Evolutionary conservation across 2,329 filamentous ascomycete species (phyloP).

Genomic region (Trichoderma atroviride): DNA sequence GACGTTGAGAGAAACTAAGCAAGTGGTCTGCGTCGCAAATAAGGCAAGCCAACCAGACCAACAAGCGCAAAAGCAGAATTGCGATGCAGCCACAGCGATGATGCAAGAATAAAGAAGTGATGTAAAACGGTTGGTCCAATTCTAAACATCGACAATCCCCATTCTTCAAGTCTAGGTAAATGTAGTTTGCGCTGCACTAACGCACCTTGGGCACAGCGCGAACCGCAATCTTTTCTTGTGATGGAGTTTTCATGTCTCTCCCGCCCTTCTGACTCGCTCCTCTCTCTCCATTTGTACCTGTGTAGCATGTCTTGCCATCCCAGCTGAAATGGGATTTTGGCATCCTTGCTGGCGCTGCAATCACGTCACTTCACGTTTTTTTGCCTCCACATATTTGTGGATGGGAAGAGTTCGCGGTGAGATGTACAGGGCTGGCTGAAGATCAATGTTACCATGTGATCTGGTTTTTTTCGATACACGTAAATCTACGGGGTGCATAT

Average conservation of each 20-base stretch:
- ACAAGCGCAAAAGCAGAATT: conserved; percentile 9
- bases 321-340: background rate
- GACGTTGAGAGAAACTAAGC: background rate
- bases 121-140: background rate
- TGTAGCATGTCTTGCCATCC: background rate
- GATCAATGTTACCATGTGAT: background rate
- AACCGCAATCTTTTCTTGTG: conserved; percentile 1
- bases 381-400: conserved; percentile 17
- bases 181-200: conserved; percentile 12
- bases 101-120: conserved; percentile 22
- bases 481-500: background rate
- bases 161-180: background rate
- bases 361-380: conserved; percentile 27
- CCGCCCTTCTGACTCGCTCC: conserved; percentile 6
- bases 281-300: background rate
- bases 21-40: background rate
- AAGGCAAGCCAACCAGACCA: background rate
- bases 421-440: background rate
- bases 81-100: conserved; percentile 19
- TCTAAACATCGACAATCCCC: background rate
- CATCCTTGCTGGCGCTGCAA: conserved; percentile 10
- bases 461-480: background rate
- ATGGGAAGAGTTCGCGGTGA: conserved; percentile 9
- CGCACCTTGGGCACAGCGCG: conserved; percentile 25
- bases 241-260: background rate